Conservation (phyloP, 192 early-diverging fungal genomes). For the Nowakowskiella sp. region DNA sequence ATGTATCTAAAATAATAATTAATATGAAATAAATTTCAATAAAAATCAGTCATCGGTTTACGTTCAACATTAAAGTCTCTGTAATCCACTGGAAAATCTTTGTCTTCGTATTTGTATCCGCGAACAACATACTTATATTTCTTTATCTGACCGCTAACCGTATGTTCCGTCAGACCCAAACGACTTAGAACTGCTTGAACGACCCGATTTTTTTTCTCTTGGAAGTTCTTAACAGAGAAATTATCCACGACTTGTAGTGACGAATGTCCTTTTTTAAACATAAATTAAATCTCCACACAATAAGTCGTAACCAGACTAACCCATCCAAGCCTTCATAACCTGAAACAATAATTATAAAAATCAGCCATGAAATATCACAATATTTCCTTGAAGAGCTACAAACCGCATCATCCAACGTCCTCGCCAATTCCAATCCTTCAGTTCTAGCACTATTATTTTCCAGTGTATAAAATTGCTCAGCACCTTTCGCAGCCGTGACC, state of each 20-base stretch:
- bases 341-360: too few relatives aligned
- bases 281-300: background rate
- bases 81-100: constrained; percentile 25
- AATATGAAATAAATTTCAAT: constrained; percentile 10
- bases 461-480: constrained; percentile 29
- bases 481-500: constrained; percentile 39
- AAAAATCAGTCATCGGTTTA: constrained; percentile 3
- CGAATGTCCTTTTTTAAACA: constrained; percentile 17
- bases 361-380: too few relatives aligned
- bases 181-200: constrained; percentile 34
- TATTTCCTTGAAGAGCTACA: too few relatives aligned
- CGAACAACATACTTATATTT: constrained; percentile 38
- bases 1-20: constrained; percentile 17
- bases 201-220: constrained; percentile 31
- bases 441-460: constrained; percentile 29
- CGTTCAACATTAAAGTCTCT: constrained; percentile 37
- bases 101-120: too few relatives aligned
- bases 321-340: constrained; percentile 35
- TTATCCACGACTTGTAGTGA: constrained; percentile 37
- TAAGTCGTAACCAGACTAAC: background rate
- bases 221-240: constrained; percentile 26
- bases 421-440: constrained; percentile 35
- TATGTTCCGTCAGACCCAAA: constrained; percentile 22
- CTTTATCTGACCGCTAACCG: constrained; percentile 20
- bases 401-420: constrained; percentile 16